Percentiles rank a stretch among this genome's conserved stretches.
These are phyloP conservation scores for Mucor lusitanicus DNA, from an alignment of 371 early-diverging fungal genomes.

Conservation along the genomic window DNA sequence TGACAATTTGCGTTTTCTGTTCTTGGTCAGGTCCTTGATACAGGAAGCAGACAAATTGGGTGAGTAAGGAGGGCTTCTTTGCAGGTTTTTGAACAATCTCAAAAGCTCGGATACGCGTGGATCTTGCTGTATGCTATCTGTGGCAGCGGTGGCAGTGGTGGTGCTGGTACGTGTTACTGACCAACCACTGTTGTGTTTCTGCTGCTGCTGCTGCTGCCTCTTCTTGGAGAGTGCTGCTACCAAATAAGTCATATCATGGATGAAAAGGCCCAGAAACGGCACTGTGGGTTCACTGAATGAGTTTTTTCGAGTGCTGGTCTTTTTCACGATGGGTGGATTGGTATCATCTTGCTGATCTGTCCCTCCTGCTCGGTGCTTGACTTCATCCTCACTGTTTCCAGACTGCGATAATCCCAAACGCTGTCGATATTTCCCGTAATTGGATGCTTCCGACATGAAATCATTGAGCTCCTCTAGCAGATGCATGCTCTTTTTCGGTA, in stretches of 20 bases:
- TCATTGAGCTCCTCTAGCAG: slow-evolving; percentile 55
- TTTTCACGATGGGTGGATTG: background rate
- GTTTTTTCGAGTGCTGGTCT: slow-evolving; percentile 8
- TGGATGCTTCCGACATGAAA: slow-evolving; percentile 70
- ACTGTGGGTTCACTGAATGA: slow-evolving; percentile 58
- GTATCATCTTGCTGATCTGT: slow-evolving; percentile 13
- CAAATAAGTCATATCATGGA: slow-evolving; percentile 80
- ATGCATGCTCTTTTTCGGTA: slow-evolving; percentile 65
- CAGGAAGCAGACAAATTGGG: slow-evolving; percentile 50
- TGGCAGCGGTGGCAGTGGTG: background rate
- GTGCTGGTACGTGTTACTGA: slow-evolving; percentile 12
- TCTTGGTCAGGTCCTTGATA: slow-evolving; percentile 55
- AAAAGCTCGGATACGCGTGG: slow-evolving; percentile 51
- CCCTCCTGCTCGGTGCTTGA: background rate
- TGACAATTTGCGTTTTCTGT: slow-evolving; percentile 46
- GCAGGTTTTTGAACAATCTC: slow-evolving; percentile 51
- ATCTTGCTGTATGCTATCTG: slow-evolving; percentile 38
- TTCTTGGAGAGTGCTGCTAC: slow-evolving; percentile 39
- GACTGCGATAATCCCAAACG: slow-evolving; percentile 27
- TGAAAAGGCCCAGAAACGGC: slow-evolving; percentile 77
- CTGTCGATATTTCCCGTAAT: slow-evolving; percentile 71
- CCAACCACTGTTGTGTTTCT: slow-evolving; percentile 12
- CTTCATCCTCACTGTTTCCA: slow-evolving; percentile 4
- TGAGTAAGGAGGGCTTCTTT: slow-evolving; percentile 62
- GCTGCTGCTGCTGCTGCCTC: slow-evolving; percentile 24